phyloP scores from a whole-genome alignment of 78 protist species.

The Protostelium mycophagum region DNA sequence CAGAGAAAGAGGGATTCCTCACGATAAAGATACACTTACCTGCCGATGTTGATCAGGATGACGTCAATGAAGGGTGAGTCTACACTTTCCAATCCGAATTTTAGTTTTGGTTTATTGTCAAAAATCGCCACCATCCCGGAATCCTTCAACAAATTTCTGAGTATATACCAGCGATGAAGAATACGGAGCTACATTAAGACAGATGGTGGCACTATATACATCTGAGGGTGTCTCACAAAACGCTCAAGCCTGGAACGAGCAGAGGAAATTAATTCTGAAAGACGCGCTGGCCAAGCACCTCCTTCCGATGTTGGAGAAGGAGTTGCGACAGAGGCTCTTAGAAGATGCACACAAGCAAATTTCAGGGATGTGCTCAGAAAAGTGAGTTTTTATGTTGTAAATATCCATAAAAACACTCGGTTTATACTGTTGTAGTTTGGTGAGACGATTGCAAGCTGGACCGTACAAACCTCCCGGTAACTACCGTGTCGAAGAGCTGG shows the following conservation, averaged over 20 bases:
- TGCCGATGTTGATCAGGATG: background rate
- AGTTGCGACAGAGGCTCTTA: constrained; percentile 28
- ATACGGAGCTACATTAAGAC: constrained; percentile 13
- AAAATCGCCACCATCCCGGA: no score
- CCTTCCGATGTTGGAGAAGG: constrained; percentile 51
- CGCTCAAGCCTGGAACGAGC: constrained; percentile 51
- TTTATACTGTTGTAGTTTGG: no score
- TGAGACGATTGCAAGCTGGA: background rate
- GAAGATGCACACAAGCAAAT: constrained; percentile 4
- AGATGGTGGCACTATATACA: constrained; percentile 26
- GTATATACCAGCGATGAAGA: constrained; percentile 1
- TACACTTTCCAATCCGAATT: no score
- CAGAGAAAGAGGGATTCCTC: constrained; percentile 56
- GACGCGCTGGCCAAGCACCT: constrained; percentile 31
- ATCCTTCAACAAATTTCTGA: no score
- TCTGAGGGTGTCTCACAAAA: constrained; percentile 23
- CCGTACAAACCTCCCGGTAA: background rate
- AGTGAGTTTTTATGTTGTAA: background rate
- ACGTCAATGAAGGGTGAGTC: background rate
- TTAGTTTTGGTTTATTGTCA: no score
- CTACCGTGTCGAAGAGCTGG: background rate
- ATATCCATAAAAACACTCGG: background rate
- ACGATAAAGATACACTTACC: constrained; percentile 14
- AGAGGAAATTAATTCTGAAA: constrained; percentile 23
- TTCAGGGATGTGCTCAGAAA: background rate